These are phyloP conservation scores for Colletotrichum sp. DNA, from an alignment of 2,329 filamentous ascomycete genomes.

Conservation along the genomic window DNA sequence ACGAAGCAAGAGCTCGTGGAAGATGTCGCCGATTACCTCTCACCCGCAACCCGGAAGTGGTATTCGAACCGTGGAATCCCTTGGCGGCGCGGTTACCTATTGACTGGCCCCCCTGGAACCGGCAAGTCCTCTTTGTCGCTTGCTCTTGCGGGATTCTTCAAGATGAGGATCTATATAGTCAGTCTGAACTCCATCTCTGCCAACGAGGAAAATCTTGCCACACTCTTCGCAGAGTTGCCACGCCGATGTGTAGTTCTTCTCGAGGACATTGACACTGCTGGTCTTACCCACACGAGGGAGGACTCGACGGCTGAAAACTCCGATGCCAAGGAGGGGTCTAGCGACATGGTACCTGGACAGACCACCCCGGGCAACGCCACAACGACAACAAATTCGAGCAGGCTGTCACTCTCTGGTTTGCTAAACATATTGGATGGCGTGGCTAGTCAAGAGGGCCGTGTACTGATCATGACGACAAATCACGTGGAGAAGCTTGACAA, in stretches of 20 bases:
- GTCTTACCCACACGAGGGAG: conserved; percentile 66
- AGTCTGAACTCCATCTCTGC: conserved; percentile 67
- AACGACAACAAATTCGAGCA: conserved; percentile 23
- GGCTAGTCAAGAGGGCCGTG: conserved; percentile 66
- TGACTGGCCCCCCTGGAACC: conserved; percentile 81
- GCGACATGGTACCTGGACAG: conserved; percentile 37
- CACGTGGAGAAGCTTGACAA: conserved; percentile 66
- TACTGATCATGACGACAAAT: conserved; percentile 71
- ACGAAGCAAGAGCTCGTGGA: conserved; percentile 64
- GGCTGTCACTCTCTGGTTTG: conserved; percentile 75
- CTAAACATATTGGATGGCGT: conserved; percentile 84
- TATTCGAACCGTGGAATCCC: conserved; percentile 85
- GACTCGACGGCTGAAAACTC: conserved; percentile 12
- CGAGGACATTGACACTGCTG: conserved; percentile 78
- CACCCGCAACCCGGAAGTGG: conserved; percentile 72
- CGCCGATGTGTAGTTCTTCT: conserved; percentile 75
- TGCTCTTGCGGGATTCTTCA: conserved; percentile 73
- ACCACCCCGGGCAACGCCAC: conserved; percentile 33
- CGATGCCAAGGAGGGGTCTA: conserved; percentile 21
- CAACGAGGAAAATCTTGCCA: conserved; percentile 68
- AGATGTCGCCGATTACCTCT: conserved; percentile 68
- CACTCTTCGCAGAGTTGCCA: conserved; percentile 71
- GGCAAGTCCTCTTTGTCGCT: conserved; percentile 78
- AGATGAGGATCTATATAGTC: conserved; percentile 75
- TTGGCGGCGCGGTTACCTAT: conserved; percentile 82